These are phyloP conservation scores for Tolypocladium amazonense DNA, from an alignment of 2,329 filamentous ascomycete genomes.

Conservation along the genomic window DNA sequence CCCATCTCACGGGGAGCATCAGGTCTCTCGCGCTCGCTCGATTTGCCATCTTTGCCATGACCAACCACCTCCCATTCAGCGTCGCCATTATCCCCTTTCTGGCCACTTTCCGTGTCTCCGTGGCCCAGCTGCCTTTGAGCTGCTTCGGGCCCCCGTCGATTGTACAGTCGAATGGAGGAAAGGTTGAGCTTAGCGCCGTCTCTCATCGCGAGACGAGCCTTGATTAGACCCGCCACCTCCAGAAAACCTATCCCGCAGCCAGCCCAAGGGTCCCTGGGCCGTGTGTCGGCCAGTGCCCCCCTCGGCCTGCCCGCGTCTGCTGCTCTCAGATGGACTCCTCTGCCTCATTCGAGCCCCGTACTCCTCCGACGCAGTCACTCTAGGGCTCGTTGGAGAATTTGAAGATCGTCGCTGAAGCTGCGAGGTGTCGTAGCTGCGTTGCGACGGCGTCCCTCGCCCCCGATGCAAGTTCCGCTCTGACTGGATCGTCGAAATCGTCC, in stretches of 20 bases:
- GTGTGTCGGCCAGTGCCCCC: slow-evolving; percentile 20
- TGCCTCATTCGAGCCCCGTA: slow-evolving; percentile 23
- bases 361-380: slow-evolving; percentile 15
- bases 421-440: slow-evolving; percentile 21
- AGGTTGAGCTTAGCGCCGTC: slow-evolving; percentile 13
- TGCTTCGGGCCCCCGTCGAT: background rate
- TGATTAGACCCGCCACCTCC: slow-evolving; percentile 15
- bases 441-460: slow-evolving; percentile 14
- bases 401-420: slow-evolving; percentile 25
- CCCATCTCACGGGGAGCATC: background rate
- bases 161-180: background rate
- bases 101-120: background rate
- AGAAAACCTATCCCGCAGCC: slow-evolving; percentile 32
- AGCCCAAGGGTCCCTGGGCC: slow-evolving; percentile 27
- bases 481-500: slow-evolving; percentile 16
- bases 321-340: slow-evolving; percentile 27
- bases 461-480: slow-evolving; percentile 13
- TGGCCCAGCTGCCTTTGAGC: background rate
- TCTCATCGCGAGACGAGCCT: slow-evolving; percentile 17
- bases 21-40: background rate
- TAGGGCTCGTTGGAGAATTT: slow-evolving; percentile 25
- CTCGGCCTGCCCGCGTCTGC: slow-evolving; percentile 15
- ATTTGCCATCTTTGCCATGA: background rate
- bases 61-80: background rate
- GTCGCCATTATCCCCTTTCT: background rate